phyloP scores from a whole-genome alignment of 495 filamentous ascomycete species.

The Neurospora sp. region DNA sequence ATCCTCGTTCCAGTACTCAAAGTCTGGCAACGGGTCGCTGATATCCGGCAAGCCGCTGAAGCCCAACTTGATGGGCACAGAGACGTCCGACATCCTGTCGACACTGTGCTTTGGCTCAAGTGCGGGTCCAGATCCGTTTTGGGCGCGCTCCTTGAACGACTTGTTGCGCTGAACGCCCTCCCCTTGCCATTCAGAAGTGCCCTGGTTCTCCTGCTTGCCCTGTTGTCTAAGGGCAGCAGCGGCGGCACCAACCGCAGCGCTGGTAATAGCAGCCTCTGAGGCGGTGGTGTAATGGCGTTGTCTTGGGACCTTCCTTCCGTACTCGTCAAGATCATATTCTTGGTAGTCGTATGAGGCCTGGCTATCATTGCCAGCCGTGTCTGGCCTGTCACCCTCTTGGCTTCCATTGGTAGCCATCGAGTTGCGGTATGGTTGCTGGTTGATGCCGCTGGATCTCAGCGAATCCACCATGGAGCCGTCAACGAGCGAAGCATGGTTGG shows the following conservation, averaged over 20 bases:
- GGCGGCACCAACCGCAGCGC: conserved; percentile 39
- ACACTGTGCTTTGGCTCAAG: conserved; percentile 71
- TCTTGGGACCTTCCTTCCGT: conserved; percentile 39
- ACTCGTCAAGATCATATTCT: conserved; percentile 44
- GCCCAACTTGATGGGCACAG: conserved; percentile 46
- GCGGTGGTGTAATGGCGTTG: conserved; percentile 36
- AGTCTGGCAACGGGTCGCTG: conserved; percentile 57
- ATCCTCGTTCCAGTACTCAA: conserved; percentile 51
- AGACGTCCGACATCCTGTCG: conserved; percentile 48
- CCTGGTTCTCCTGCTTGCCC: conserved; percentile 21
- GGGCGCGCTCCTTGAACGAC: conserved; percentile 48
- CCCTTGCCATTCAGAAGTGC: conserved; percentile 17
- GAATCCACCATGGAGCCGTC: conserved; percentile 76
- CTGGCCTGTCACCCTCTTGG: conserved; percentile 19
- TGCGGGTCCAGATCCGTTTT: conserved; percentile 37
- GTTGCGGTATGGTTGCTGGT: conserved; percentile 21
- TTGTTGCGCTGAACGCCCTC: conserved; percentile 35
- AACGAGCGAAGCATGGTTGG: conserved; percentile 76
- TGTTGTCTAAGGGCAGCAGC: conserved; percentile 34
- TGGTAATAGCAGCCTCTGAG: conserved; percentile 43
- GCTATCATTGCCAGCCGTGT: conserved; percentile 20
- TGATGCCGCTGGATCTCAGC: conserved; percentile 30
- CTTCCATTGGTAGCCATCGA: conserved; percentile 29
- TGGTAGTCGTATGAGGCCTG: conserved; percentile 20
- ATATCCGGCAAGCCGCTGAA: conserved; percentile 54